Evolutionary conservation across 2,329 filamentous ascomycete species (phyloP), one percentile per base, ranked within the genome.

Genomic region (Fusarium armeniacum): DNA sequence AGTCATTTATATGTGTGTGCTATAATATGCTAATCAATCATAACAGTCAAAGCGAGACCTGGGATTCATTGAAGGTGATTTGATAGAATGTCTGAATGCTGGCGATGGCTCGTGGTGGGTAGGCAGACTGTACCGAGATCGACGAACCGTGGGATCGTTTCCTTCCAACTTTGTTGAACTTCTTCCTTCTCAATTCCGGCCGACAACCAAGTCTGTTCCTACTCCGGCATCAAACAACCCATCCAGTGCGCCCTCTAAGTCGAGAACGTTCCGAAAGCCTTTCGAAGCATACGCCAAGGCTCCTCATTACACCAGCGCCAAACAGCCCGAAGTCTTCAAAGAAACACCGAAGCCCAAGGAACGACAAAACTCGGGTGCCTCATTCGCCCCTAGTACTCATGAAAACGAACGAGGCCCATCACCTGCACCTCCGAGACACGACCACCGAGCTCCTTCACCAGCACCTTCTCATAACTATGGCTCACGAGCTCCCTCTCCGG

Each of bases 61-160:
- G 61, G 96, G 96, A 18, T 99, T 99, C 81, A 92, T 99, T 73
- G 96, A 99, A 81, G 96, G 96, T 69, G 96, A 99, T 81, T 82
- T 99, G 72, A 99, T 99, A 79, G 96, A 99, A 87, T 98, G 95
- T 77, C 86, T 99, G 55, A 99, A 99, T 79, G 96, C 96, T 22
- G 96, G 96, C 69, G 96, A 99, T 82, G 96, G 96, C 54, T 94
- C 93, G 47, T 99, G 96, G 96, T 99, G 96, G 96, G 97, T 94
- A 82, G 96, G 96, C 49, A 89, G 95, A 69, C 82, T 99, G 77
- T 93, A 91, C 77, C 89, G 96, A 73, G 96, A 99, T 81, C 91
- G 92, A 79, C 90, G 94, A 76, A 94, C 95, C 76, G 91, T 98
- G 75, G 96, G 96, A 56, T 85, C 96, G 22, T 99, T 99, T 76